A percentile compares a stretch with the other conserved stretches of the same genome.
Conservation (phyloP, 129 eudicot species). For the Cynara cardunculus region DNA sequence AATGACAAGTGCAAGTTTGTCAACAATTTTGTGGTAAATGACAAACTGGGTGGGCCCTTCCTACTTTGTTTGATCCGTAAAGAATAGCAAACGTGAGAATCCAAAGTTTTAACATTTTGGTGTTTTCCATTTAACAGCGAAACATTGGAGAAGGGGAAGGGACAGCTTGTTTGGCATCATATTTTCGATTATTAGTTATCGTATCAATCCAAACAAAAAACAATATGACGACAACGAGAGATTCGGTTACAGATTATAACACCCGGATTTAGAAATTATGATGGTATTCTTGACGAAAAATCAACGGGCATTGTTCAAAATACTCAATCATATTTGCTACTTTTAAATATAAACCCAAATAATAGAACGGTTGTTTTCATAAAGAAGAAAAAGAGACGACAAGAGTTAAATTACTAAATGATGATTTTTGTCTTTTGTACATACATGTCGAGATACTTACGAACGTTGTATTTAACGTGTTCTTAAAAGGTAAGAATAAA, state of each 20-base stretch:
- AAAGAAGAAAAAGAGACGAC: not conserved
- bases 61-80: not conserved
- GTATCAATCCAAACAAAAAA: not conserved
- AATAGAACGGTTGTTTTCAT: not conserved
- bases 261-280: not conserved
- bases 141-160: not conserved
- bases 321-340: not conserved
- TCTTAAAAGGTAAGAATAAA: not conserved
- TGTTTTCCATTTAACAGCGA: not conserved
- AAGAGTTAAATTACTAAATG: not conserved
- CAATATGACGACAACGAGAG: not conserved
- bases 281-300: not conserved
- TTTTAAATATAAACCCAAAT: too few species aligned
- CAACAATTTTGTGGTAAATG: not conserved
- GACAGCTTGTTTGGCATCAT: not conserved
- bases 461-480: not conserved
- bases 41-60: not conserved
- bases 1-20: not conserved
- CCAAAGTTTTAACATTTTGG: not conserved
- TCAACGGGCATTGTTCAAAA: not conserved
- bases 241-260: not conserved
- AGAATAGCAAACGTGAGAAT: not conserved
- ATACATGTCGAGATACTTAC: not conserved
- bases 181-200: not conserved
- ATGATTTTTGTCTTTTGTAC: not conserved